Evolutionary conservation across 768 basidiomycete species (phyloP).

Genomic region (Butyriboletus loyo): DNA sequence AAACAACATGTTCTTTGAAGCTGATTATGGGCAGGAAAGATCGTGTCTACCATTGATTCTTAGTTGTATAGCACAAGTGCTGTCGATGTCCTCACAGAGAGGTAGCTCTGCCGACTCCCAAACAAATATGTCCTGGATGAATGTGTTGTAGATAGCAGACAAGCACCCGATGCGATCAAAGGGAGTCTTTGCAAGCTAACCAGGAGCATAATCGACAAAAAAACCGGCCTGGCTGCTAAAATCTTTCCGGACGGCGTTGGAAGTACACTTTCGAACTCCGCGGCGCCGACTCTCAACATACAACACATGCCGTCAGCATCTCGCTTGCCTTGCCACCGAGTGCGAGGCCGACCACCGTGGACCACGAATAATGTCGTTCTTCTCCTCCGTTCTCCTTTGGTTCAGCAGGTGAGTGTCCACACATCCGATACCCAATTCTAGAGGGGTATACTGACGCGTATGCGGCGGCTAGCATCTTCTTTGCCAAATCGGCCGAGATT

Average conservation of each 20-base stretch:
- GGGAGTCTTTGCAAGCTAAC: no score
- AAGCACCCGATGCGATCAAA: neutral
- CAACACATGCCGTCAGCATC: neutral
- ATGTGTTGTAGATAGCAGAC: neutral
- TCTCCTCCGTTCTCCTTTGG: constrained; percentile 58
- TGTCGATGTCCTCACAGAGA: no score
- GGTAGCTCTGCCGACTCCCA: no score
- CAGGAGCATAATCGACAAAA: no score
- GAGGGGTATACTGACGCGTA: neutral
- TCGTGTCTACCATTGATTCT: neutral
- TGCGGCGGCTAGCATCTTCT: constrained; percentile 59
- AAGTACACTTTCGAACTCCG: constrained; percentile 21
- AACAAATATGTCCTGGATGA: neutral
- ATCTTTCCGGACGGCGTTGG: no score
- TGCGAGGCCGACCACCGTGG: neutral
- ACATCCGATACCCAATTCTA: neutral
- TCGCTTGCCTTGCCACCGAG: neutral
- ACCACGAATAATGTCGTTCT: constrained; percentile 40
- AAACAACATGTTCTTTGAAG: neutral
- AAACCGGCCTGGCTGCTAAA: no score
- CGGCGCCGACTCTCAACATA: neutral
- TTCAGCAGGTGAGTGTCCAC: constrained; percentile 41
- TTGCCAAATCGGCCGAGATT: constrained; percentile 83
- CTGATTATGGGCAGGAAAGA: neutral
- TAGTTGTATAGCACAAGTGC: neutral